Conservation (phyloP, 1,284 basidiomycete species). For the Ceratobasidium sp. region DNA sequence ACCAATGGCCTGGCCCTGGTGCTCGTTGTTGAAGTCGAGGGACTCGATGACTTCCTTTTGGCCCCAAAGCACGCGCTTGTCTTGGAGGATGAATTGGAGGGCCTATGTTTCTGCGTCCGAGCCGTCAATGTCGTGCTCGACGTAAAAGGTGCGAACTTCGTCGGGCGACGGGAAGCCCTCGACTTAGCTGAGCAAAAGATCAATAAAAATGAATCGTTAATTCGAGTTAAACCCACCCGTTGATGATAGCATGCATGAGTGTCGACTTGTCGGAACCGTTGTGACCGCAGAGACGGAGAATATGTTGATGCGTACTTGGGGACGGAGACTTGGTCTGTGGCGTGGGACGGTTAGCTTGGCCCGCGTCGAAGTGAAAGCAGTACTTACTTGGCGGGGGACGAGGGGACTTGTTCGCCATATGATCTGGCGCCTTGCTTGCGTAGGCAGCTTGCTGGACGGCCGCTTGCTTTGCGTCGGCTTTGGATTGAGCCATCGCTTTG, state of each 20-base stretch:
- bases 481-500: too few relatives aligned
- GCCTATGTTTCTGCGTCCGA: slow-evolving; percentile 93
- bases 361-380: too few relatives aligned
- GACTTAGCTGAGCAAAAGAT: slow-evolving; percentile 73
- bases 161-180: slow-evolving; percentile 98
- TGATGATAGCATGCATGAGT: slow-evolving; percentile 96
- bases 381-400: too few relatives aligned
- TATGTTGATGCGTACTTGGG: too few relatives aligned
- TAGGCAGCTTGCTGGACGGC: too few relatives aligned
- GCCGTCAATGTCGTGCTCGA: slow-evolving; percentile 98
- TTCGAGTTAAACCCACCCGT: slow-evolving; percentile 61
- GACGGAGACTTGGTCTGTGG: too few relatives aligned
- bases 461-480: too few relatives aligned
- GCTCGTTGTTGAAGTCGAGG: slow-evolving; percentile 87
- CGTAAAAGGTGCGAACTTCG: slow-evolving; percentile 97
- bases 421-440: too few relatives aligned
- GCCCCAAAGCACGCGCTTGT: slow-evolving; percentile 84
- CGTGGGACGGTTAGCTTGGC: too few relatives aligned
- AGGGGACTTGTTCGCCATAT: too few relatives aligned
- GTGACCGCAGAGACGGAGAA: slow-evolving; percentile 86
- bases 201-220: slow-evolving; percentile 31
- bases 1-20: slow-evolving; percentile 88
- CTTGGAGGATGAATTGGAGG: slow-evolving; percentile 86
- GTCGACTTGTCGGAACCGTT: slow-evolving; percentile 99
- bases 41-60: slow-evolving; percentile 83